Conservation (phyloP, 2,329 filamentous ascomycete genomes). For the Myriosclerotinia scirpicola region DNA sequence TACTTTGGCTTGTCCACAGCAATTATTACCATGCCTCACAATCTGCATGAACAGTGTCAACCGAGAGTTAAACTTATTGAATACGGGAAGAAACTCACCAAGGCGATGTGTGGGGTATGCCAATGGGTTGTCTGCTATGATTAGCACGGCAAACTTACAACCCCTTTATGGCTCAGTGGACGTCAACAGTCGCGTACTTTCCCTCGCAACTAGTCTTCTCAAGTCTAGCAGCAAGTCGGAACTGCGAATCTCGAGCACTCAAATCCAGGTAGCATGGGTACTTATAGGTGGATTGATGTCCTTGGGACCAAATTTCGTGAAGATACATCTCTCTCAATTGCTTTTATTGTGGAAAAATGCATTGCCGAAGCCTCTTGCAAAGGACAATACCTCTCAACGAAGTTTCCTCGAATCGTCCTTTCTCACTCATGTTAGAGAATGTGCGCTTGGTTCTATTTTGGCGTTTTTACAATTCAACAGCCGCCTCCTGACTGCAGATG, state of each 20-base stretch:
- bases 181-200: constrained; percentile 86
- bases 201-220: constrained; percentile 85
- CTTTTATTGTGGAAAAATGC: constrained; percentile 97
- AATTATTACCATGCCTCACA: constrained; percentile 85
- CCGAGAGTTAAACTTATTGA: constrained; percentile 78
- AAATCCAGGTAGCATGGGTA: constrained; percentile 98
- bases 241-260: constrained; percentile 84
- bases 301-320: constrained; percentile 95
- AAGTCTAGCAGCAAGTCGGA: constrained; percentile 93
- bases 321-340: constrained; percentile 93
- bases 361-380: constrained; percentile 87
- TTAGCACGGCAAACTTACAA: constrained; percentile 85
- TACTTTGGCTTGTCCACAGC: constrained; percentile 86
- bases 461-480: constrained; percentile 94
- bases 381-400: constrained; percentile 82
- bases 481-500: constrained; percentile 86
- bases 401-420: constrained; percentile 89
- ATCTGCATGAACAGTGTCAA: constrained; percentile 96
- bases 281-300: constrained; percentile 96
- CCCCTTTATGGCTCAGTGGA: constrained; percentile 94
- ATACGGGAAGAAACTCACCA: constrained; percentile 72
- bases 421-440: constrained; percentile 90
- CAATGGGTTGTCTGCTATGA: constrained; percentile 83
- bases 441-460: constrained; percentile 84
- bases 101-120: constrained; percentile 87